A percentile compares a stretch with the other conserved stretches of the same genome.
Conservation (phyloP, 306 rosid species). For the Quercus parvula region DNA sequence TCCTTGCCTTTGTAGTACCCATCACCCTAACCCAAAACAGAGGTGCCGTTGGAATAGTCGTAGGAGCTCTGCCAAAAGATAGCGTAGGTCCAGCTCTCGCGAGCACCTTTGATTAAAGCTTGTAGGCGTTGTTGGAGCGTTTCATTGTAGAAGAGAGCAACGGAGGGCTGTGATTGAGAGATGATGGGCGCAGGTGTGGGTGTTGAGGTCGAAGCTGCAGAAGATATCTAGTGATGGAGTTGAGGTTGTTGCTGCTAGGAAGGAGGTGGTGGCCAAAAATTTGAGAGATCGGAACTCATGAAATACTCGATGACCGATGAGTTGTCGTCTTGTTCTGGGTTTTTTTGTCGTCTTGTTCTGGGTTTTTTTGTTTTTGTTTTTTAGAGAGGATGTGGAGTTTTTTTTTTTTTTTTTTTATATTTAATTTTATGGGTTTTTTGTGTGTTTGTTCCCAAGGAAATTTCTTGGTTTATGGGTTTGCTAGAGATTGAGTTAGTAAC, state of each 20-base stretch:
- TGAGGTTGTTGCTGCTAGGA: not conserved
- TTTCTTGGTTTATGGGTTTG: no score
- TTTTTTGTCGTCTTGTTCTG: conserved; percentile 25
- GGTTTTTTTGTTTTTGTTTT: no score
- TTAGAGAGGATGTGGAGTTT: no score
- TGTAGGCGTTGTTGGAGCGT: conserved; percentile 88
- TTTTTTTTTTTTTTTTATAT: no score
- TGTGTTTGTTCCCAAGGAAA: no score
- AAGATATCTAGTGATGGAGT: not conserved
- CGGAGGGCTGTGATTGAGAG: conserved; percentile 23
- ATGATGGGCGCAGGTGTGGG: not conserved
- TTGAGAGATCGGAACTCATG: conserved; percentile 67
- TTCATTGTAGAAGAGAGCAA: conserved; percentile 61
- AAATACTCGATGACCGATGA: conserved; percentile 86
- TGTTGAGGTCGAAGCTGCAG: conserved; percentile 41
- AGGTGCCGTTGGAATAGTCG: conserved; percentile 40
- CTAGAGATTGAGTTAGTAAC: no score
- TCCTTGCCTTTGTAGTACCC: conserved; percentile 94
- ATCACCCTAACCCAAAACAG: conserved; percentile 87
- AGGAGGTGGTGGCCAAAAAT: conserved; percentile 52
- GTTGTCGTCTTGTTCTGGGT: conserved; percentile 47
- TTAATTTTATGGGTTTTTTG: no score
- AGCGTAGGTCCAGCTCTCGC: conserved; percentile 83
- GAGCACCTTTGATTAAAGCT: conserved; percentile 65
- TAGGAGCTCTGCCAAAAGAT: conserved; percentile 92